These are phyloP conservation scores for Phaeosphaeriaceae sp. DNA, from an alignment of 2,329 filamentous ascomycete genomes.

Conservation along the genomic window DNA sequence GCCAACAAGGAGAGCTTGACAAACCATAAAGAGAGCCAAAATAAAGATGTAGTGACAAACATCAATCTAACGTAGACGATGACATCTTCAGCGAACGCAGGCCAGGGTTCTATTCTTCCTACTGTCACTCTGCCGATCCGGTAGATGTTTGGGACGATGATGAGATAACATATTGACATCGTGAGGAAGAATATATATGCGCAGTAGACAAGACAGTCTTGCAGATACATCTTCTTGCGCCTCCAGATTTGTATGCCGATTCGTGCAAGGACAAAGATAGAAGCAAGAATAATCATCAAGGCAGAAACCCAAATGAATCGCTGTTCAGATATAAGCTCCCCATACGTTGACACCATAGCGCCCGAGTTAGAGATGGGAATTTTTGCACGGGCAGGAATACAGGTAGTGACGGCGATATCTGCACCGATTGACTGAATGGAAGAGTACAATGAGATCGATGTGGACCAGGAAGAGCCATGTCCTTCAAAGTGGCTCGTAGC, in stretches of 20 bases:
- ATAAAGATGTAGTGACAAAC: slow-evolving; percentile 46
- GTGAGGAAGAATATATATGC: slow-evolving; percentile 35
- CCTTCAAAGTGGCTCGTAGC: no score
- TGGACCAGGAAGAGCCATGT: no score
- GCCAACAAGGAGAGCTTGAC: slow-evolving; percentile 50
- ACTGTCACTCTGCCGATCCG: slow-evolving; percentile 28
- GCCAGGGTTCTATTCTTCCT: slow-evolving; percentile 29
- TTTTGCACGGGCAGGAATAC: no score
- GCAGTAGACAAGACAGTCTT: slow-evolving; percentile 27
- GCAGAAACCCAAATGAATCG: not conserved
- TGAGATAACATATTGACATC: slow-evolving; percentile 39
- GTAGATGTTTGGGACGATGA: slow-evolving; percentile 40
- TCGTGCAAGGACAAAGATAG: slow-evolving; percentile 15
- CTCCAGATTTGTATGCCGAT: slow-evolving; percentile 8
- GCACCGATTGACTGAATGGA: no score
- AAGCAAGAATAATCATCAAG: slow-evolving; percentile 11
- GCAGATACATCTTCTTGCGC: slow-evolving; percentile 1
- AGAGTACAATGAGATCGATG: no score
- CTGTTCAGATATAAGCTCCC: no score
- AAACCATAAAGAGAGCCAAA: slow-evolving; percentile 49
- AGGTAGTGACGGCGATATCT: no score
- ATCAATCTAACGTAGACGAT: slow-evolving; percentile 44
- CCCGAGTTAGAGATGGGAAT: no score
- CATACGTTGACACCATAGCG: no score
- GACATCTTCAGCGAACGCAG: slow-evolving; percentile 36